Base-by-base conservation (phyloP, 139 green algal species). In the Astrephomene gubernaculifera region DNA sequence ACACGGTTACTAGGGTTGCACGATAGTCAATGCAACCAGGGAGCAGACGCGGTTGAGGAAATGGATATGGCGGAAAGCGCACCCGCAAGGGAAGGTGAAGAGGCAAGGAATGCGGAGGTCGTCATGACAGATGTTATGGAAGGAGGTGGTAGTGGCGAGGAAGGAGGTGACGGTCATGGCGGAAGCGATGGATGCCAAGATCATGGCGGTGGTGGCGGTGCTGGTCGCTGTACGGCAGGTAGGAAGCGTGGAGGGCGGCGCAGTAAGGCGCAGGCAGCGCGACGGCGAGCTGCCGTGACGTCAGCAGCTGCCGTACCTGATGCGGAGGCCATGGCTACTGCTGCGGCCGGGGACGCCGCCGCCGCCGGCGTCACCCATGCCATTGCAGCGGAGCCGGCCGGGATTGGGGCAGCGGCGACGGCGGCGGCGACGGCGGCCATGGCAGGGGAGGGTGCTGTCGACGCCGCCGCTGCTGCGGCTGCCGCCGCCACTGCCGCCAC, bases 1-100 rank as follows among this genome's bases (percentile, higher is more conserved):
- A 5, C 33, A 35, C 43, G 78, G 0, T 63, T 84, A n/a, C 17
- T 75, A n/a, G 78, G 74, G 78, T n/a, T 27, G 43, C 74, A 84
- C 78, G 39, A 53, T 7, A 39, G 69, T 17, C 39, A n/a, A n/a
- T n/a, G n/a, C n/a, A n/a, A n/a, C n/a, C n/a, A n/a, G n/a, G n/a
- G n/a, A n/a, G n/a, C n/a, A n/a, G n/a, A n/a, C n/a, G n/a, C n/a
- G n/a, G n/a, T n/a, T n/a, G n/a, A n/a, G n/a, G n/a, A n/a, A n/a
- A n/a, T n/a, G n/a, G n/a, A n/a, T n/a, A n/a, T n/a, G n/a, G n/a
- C n/a, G n/a, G n/a, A n/a, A n/a, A n/a, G n/a, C n/a, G n/a, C n/a
- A n/a, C n/a, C n/a, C n/a, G n/a, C n/a, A n/a, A n/a, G n/a, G n/a
- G n/a, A n/a, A n/a, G n/a, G n/a, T n/a, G n/a, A n/a, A n/a, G n/a